Conservation (phyloP, 2,329 filamentous ascomycete genomes). For the Ophiostoma angusticollis region DNA sequence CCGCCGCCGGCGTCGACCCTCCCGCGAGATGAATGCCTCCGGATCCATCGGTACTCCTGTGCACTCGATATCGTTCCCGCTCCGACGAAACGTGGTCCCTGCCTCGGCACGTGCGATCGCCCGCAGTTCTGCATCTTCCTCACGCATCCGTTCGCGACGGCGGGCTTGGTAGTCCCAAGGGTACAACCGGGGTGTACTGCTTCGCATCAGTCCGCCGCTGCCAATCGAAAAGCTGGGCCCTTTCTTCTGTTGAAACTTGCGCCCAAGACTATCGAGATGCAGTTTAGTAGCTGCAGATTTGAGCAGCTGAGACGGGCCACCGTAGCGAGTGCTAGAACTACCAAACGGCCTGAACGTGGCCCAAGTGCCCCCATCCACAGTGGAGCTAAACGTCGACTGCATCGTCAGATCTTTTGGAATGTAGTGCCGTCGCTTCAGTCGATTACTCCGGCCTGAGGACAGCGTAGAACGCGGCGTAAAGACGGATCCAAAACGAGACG, state of each 20-base stretch:
- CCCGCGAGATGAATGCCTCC: slow-evolving; percentile 18
- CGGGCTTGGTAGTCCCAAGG: slow-evolving; percentile 16
- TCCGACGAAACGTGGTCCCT: neutral
- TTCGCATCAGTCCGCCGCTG: neutral
- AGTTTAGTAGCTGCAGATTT: slow-evolving; percentile 6
- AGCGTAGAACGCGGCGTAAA: slow-evolving; percentile 1
- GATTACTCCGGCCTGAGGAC: slow-evolving; percentile 1
- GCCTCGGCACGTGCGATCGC: slow-evolving; percentile 6
- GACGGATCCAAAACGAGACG: neutral
- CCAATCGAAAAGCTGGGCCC: neutral
- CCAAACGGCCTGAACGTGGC: slow-evolving; percentile 3
- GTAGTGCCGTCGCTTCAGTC: slow-evolving; percentile 1
- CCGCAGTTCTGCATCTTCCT: slow-evolving; percentile 12
- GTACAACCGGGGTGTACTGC: slow-evolving; percentile 11
- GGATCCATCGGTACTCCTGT: slow-evolving; percentile 13
- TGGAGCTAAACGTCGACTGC: neutral
- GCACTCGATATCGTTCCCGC: slow-evolving; percentile 6
- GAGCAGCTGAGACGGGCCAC: neutral
- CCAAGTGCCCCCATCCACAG: slow-evolving; percentile 2
- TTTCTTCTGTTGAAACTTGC: neutral
- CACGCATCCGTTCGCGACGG: slow-evolving; percentile 5
- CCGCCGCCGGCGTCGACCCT: slow-evolving; percentile 20
- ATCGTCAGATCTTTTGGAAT: slow-evolving; percentile 3
- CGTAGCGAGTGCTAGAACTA: slow-evolving; percentile 1
- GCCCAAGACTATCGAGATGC: slow-evolving; percentile 4